Evolutionary conservation across 2,329 filamentous ascomycete genomes (phyloP), one percentile per base, ranked within the genome.

Genomic region (Phialophora expanda): DNA sequence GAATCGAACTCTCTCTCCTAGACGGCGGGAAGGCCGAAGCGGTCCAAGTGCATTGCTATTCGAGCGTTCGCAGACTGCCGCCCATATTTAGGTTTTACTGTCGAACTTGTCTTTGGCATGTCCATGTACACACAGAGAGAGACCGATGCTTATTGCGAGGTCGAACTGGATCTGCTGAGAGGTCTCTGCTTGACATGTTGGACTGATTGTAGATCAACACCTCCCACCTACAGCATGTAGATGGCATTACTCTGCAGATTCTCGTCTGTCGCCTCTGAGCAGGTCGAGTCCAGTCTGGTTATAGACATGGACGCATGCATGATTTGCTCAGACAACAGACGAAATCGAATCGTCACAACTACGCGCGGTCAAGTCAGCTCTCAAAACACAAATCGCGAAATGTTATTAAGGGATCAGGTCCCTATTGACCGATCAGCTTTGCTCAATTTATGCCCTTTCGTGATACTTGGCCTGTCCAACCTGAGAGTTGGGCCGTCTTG

Each of bases 381-480:
- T 38, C 41, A 65, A 53, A 62, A 61, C 62, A 58, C 48, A 54
- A 12, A 55, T 55, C 50, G 22, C 38, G 38, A 44, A 46, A 67
- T 67, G 65, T 50, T 64, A 67, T 69, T 69, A 67, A 61, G 59
- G 67, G 67, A 69, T 69, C 67, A 61, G 67, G 67, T 64, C 67
- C 67, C 67, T 69, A 69, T 69, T 69, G 67, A 69, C 67, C 67
- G 67, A 69, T 69, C 67, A 69, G 67, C 67, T 67, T 66, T 57
- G 22, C 62, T n/a, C 41, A 50, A 61, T 48, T 65, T 66, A 60
- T 60, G 55, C 57, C 62, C 65, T 64, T 62, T 54, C 55, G 65
- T 69, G 51, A 69, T 69, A 69, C 67, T 67, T 67, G 61, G 67
- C 67, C 67, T 69, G 56, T 56, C 64, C 55, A 65, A 66, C 53